Evolutionary conservation across 2,329 filamentous ascomycete species (phyloP), one percentile per base, ranked within the genome.

Genomic region (Dothiorella sarmentorum): DNA sequence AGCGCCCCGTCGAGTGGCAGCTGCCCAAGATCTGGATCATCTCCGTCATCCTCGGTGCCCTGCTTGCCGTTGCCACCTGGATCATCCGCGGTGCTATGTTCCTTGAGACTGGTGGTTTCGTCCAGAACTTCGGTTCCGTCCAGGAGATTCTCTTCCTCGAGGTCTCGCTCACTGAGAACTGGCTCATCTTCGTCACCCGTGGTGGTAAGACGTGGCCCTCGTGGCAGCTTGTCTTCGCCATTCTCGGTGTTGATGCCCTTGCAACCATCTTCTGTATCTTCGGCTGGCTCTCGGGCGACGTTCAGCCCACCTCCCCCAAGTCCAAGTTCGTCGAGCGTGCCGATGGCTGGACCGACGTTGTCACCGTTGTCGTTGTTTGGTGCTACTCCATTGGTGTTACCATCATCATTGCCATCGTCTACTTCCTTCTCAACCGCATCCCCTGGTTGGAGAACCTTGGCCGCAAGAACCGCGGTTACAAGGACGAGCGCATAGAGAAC

Each of bases 1-100:
- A 80, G 61, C 85, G 87, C 37, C 88, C 88, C 13, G 88, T 90
- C 67, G 87, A 90, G 74, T 91, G 88, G 88, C 88, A 91, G 76
- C 73, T 91, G 63, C 87, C 87, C 63, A 91, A 90, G 81, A 90
- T 90, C 71, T 90, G 87, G 88, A 81, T 90, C 64, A 89, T 91
- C 68, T 86, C 83, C 62, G 78, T 88, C 64, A 76, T 88, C 61
- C 82, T 90, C 52, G 88, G 88, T 73, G 64, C 83, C 31, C 75
- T 90, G 43, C 85, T 91, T 40, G 87, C 88, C 58, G 69, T 82
- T 43, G 87, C 79, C 61, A 91, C 88, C 66, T 91, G 88, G 88
- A 78, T 90, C 68, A 77, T 90, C 63, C 87, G 87, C 68, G 88
- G 83, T 55, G 82, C 87, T 49, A 76, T 90, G 68, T 90, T 85